A percentile compares a stretch with the other conserved stretches of the same genome.
Conservation (phyloP, 1,139 yeast genomes). For the Saccharomyces hybrid region DNA sequence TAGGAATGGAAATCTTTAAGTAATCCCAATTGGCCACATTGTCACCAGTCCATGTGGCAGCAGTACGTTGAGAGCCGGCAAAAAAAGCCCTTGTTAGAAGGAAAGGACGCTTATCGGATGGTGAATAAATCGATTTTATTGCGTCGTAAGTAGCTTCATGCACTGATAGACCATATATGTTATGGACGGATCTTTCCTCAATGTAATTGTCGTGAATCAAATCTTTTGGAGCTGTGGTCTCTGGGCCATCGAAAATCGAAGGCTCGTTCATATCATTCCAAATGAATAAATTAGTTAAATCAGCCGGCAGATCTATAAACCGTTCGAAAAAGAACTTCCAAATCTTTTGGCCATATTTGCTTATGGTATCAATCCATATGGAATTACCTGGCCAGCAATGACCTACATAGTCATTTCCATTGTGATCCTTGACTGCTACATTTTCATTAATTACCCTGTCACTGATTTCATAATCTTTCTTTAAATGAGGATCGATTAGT, state of each 20-base stretch:
- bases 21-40: slow-evolving; percentile 92
- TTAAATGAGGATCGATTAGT: slow-evolving; percentile 88
- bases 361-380: slow-evolving; percentile 81
- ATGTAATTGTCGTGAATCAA: slow-evolving; percentile 66
- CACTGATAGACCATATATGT: slow-evolving; percentile 68
- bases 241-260: slow-evolving; percentile 90
- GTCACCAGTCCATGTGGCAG: slow-evolving; percentile 98
- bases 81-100: slow-evolving; percentile 80
- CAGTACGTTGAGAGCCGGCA: slow-evolving; percentile 85
- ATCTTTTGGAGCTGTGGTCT: slow-evolving; percentile 81
- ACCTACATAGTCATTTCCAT: slow-evolving; percentile 56
- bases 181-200: slow-evolving; percentile 91
- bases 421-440: slow-evolving; percentile 39
- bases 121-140: slow-evolving; percentile 43
- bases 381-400: slow-evolving; percentile 99
- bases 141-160: slow-evolving; percentile 77
- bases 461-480: slow-evolving; percentile 60
- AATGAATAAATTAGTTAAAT: slow-evolving; percentile 52
- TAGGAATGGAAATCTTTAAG: slow-evolving; percentile 71
- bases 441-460: slow-evolving; percentile 39
- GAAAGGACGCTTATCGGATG: slow-evolving; percentile 64
- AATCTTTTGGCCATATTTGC: slow-evolving; percentile 50
- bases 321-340: slow-evolving; percentile 51
- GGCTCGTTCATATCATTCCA: slow-evolving; percentile 99
- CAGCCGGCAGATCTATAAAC: slow-evolving; percentile 44